Conservation (phyloP, 495 filamentous ascomycete genomes). For the Hypoxylon intermedium region DNA sequence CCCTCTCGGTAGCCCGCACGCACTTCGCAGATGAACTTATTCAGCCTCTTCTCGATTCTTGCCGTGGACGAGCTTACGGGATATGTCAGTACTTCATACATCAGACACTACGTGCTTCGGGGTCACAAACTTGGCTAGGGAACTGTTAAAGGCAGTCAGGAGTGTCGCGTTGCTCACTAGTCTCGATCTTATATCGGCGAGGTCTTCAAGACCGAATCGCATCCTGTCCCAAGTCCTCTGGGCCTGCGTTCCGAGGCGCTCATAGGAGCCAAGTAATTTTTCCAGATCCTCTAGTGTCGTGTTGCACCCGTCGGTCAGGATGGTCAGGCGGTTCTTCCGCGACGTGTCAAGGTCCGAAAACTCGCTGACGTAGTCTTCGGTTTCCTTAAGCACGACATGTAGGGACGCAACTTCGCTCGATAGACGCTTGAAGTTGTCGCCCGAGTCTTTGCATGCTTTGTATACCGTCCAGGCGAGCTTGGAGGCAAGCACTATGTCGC, state of each 20-base stretch:
- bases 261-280: conserved; percentile 40
- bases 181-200: conserved; percentile 43
- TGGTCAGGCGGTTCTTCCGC: conserved; percentile 34
- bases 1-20: conserved; percentile 45
- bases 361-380: conserved; percentile 42
- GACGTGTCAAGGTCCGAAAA: conserved; percentile 19
- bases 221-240: conserved; percentile 51
- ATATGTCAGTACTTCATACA: conserved; percentile 4
- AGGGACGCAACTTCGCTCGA: conserved; percentile 47
- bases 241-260: conserved; percentile 45
- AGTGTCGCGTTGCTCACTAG: conserved; percentile 42
- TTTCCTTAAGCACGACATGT: conserved; percentile 48
- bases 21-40: conserved; percentile 47
- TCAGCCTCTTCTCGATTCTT: conserved; percentile 44
- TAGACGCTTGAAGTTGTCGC: conserved; percentile 43
- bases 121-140: conserved; percentile 32
- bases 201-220: conserved; percentile 42
- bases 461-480: conserved; percentile 37
- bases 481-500: conserved; percentile 20
- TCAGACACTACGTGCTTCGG: neutral
- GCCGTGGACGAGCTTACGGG: conserved; percentile 38
- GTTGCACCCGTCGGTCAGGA: conserved; percentile 39
- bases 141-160: conserved; percentile 42
- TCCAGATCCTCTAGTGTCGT: conserved; percentile 42
- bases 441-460: conserved; percentile 47